Evolutionary conservation across 2,329 filamentous ascomycete species (phyloP).

Genomic region (Phaeosphaeria sp.): DNA sequence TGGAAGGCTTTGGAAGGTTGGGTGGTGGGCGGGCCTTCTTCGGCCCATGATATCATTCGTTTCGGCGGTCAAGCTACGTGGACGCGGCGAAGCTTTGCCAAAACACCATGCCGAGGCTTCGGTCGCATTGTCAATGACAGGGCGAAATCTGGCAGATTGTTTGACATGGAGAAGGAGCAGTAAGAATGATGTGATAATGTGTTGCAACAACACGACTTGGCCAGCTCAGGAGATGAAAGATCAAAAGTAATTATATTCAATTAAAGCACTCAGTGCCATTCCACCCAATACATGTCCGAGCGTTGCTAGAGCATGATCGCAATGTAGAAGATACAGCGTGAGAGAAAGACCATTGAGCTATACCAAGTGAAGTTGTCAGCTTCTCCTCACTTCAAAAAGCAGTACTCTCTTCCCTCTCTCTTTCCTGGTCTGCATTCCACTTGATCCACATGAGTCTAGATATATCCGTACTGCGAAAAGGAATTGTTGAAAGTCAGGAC

Average conservation of each 20-base stretch:
- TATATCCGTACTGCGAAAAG: not conserved
- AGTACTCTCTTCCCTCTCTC: not conserved
- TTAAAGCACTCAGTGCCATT: not conserved
- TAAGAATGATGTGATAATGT: not conserved
- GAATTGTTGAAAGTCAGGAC: not conserved
- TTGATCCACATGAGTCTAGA: not conserved
- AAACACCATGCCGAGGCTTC: not conserved
- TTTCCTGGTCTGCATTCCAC: not conserved
- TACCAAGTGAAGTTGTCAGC: not conserved
- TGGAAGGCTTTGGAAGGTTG: not conserved
- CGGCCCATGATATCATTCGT: not conserved
- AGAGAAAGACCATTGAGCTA: too few species aligned
- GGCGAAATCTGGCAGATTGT: not conserved
- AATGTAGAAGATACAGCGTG: not conserved
- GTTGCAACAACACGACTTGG: not conserved
- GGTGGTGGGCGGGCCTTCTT: not conserved
- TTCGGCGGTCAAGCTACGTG: not conserved
- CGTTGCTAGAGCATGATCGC: not conserved
- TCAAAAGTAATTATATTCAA: not conserved
- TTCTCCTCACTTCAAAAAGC: not conserved
- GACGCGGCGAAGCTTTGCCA: not conserved
- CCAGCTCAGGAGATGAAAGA: not conserved
- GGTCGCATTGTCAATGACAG: not conserved
- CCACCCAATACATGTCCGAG: not conserved
- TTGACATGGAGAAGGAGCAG: not conserved